Base-by-base conservation (phyloP, 768 basidiomycete genomes). In the Mycena latifolia region DNA sequence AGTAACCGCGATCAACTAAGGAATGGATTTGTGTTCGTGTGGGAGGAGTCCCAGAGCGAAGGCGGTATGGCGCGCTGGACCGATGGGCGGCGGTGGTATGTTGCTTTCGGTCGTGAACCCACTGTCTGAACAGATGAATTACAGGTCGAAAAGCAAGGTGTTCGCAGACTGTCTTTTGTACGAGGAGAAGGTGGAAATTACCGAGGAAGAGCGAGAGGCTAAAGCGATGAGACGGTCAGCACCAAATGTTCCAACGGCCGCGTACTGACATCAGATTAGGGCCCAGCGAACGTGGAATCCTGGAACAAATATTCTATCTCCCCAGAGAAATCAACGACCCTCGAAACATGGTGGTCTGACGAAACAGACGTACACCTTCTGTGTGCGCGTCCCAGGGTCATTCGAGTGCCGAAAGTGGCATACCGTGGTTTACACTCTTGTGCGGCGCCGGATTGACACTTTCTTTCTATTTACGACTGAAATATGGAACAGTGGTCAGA, bases 141-240 rank as follows among this genome's bases (percentile, higher is more conserved):
- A n/a, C 62, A 87, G 86, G 86, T 87, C 87, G 3, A 87, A 88
- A 69, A 88, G 87, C 71, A 79, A 88, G 41, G 88, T 88, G 85
- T 79, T 80, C 28, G 85, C 80, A 22, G 86, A 85, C 70, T 88
- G 86, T 69, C 73, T 88, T 15, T 85, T 86, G 71, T 88, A 88
- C 65, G 86, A 87, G 68, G 86, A n/a, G n/a, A n/a, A n/a, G n/a
- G n/a, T n/a, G n/a, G n/a, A n/a, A n/a, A n/a, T n/a, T n/a, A n/a
- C n/a, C n/a, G n/a, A n/a, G n/a, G n/a, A n/a, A n/a, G n/a, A n/a
- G n/a, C n/a, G n/a, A n/a, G n/a, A n/a, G n/a, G n/a, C n/a, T n/a
- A n/a, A n/a, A n/a, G n/a, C n/a, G n/a, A n/a, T n/a, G n/a, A n/a
- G n/a, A n/a, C n/a, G 59, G 67, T 69, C 14, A 3, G 59, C n/a